Percentiles rank a stretch among this genome's conserved stretches.
These are phyloP conservation scores for Laetiporus sulphureus DNA, from an alignment of 1,284 basidiomycete genomes.

Conservation along the genomic window DNA sequence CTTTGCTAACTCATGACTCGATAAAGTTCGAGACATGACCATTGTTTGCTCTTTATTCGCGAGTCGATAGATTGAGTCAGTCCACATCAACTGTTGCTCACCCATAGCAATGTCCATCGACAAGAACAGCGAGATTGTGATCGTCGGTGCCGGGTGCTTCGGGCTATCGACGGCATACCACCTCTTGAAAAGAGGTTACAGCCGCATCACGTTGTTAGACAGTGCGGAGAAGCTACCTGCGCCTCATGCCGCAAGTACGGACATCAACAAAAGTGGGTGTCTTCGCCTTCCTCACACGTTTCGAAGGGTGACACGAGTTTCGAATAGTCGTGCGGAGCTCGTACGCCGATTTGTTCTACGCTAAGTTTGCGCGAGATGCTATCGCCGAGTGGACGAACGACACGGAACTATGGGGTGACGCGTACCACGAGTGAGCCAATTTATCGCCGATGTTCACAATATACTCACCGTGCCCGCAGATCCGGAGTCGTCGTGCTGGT, in stretches of 20 bases:
- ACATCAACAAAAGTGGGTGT: conserved; percentile 73
- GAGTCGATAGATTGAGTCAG: too few species aligned
- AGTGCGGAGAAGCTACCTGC: conserved; percentile 61
- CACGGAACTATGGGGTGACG: conserved; percentile 61
- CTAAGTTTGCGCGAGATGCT: conserved; percentile 64
- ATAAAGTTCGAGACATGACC: too few species aligned
- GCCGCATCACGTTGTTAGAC: conserved; percentile 69
- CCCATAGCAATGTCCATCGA: neutral
- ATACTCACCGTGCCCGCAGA: conserved; percentile 27
- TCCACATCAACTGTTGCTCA: neutral
- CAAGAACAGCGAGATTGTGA: conserved; percentile 40
- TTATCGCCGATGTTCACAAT: neutral
- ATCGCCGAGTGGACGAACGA: conserved; percentile 64
- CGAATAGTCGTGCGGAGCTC: conserved; percentile 61
- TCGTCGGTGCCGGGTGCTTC: conserved; percentile 84
- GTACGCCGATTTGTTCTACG: conserved; percentile 65
- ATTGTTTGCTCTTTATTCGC: too few species aligned
- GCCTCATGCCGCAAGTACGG: conserved; percentile 75
- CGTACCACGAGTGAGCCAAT: conserved; percentile 68
- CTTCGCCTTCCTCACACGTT: neutral
- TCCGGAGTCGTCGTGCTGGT: conserved; percentile 57
- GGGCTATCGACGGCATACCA: conserved; percentile 81
- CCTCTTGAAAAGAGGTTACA: conserved; percentile 63
- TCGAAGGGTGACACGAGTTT: neutral
- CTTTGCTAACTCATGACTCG: too few species aligned